Percentiles rank a stretch among this genome's conserved stretches.
phyloP scores from a whole-genome alignment of 2,329 filamentous ascomycete genomes.

The Coniochaeta prunicola region DNA sequence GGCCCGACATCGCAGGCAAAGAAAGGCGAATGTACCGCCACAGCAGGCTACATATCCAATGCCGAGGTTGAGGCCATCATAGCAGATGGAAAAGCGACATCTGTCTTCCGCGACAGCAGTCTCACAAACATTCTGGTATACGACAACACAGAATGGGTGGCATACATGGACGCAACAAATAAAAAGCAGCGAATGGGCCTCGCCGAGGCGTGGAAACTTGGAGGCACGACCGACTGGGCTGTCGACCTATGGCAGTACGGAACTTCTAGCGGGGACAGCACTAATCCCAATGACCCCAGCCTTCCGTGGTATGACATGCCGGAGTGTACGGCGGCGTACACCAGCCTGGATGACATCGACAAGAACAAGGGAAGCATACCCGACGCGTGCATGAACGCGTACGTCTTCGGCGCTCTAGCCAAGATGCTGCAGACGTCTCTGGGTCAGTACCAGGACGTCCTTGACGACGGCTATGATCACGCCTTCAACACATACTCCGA shows the following conservation, averaged over 20 bases:
- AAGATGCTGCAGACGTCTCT: background rate
- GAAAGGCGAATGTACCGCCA: slow-evolving; percentile 26
- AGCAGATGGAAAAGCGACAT: slow-evolving; percentile 2
- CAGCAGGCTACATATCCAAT: slow-evolving; percentile 28
- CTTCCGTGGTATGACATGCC: background rate
- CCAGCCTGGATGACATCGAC: background rate
- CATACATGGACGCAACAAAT: slow-evolving; percentile 8
- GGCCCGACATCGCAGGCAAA: slow-evolving; percentile 21
- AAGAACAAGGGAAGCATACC: background rate
- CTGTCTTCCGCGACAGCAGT: background rate
- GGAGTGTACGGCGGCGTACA: background rate
- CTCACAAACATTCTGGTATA: slow-evolving; percentile 9
- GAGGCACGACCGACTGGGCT: slow-evolving; percentile 19
- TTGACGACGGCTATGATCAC: background rate
- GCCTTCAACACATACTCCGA: background rate
- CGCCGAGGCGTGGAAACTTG: slow-evolving; percentile 9
- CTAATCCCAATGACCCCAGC: background rate
- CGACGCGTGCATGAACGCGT: background rate
- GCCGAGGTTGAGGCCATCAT: slow-evolving; percentile 29
- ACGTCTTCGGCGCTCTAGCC: background rate
- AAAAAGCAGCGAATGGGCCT: slow-evolving; percentile 7
- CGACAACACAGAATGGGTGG: slow-evolving; percentile 12
- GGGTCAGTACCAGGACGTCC: background rate
- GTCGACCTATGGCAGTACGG: slow-evolving; percentile 9
- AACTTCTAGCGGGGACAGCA: background rate